Evolutionary conservation across 805 yeast species (phyloP).

Genomic region (Blastobotrys americana): DNA sequence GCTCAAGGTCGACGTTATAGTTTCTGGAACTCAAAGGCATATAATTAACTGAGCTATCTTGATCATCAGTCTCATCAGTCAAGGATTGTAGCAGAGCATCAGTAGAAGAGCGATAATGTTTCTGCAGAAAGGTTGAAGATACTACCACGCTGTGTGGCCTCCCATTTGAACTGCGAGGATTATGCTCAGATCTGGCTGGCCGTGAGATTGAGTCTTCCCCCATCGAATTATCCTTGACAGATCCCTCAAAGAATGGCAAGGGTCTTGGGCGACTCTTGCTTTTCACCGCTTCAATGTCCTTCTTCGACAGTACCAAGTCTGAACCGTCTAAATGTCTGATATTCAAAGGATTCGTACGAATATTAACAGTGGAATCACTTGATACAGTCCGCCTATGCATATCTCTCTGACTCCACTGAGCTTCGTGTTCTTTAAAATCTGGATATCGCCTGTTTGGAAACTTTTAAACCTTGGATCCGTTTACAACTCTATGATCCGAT

Average conservation of each 20-base stretch:
- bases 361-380: slow-evolving; percentile 20
- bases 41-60: not conserved
- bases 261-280: not conserved
- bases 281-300: not conserved
- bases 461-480: not conserved
- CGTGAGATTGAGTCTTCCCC: not conserved
- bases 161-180: not conserved
- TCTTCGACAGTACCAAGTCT: slow-evolving; percentile 22
- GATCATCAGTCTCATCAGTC: not conserved
- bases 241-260: not conserved
- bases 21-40: not conserved
- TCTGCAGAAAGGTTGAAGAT: not conserved
- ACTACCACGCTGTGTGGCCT: not conserved
- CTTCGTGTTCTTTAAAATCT: not conserved
- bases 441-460: not conserved
- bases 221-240: not conserved
- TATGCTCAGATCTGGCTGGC: not conserved
- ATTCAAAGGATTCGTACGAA: slow-evolving; percentile 31
- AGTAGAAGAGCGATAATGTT: not conserved
- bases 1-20: not conserved
- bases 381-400: slow-evolving; percentile 23
- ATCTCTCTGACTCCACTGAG: slow-evolving; percentile 1
- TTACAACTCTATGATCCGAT: not conserved
- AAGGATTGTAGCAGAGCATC: not conserved
- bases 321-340: slow-evolving; percentile 30